These are phyloP conservation scores for Mariannaea elegans DNA, from an alignment of 2,329 filamentous ascomycete genomes.

Conservation along the genomic window DNA sequence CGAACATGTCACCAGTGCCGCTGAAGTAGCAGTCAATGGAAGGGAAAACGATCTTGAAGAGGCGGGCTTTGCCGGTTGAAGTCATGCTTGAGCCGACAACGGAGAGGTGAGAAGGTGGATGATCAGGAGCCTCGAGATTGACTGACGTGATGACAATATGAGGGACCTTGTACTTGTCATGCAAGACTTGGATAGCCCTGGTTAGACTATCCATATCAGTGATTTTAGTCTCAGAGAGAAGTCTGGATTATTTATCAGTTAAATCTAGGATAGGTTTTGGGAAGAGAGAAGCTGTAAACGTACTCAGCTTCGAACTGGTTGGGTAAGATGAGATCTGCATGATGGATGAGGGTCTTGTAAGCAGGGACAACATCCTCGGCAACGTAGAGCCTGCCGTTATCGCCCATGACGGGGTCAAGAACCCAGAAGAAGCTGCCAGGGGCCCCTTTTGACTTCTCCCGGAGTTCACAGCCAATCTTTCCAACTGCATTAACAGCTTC, in stretches of 20 bases:
- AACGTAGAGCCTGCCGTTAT: slow-evolving; percentile 92
- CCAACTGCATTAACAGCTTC: slow-evolving; percentile 86
- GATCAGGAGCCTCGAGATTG: slow-evolving; percentile 66
- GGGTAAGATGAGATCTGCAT: slow-evolving; percentile 91
- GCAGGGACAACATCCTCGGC: slow-evolving; percentile 90
- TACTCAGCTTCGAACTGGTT: slow-evolving; percentile 99
- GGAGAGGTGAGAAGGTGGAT: slow-evolving; percentile 64
- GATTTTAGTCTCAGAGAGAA: slow-evolving; percentile 87
- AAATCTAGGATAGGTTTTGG: background rate
- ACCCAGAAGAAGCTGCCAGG: slow-evolving; percentile 95
- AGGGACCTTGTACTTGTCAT: slow-evolving; percentile 78
- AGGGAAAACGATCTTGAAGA: slow-evolving; percentile 89
- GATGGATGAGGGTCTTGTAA: slow-evolving; percentile 80
- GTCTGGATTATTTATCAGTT: slow-evolving; percentile 56
- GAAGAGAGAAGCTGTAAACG: slow-evolving; percentile 43
- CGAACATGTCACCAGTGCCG: slow-evolving; percentile 98
- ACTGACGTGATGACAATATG: slow-evolving; percentile 95
- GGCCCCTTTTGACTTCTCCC: slow-evolving; percentile 66
- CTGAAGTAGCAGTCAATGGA: slow-evolving; percentile 93
- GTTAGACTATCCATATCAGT: slow-evolving; percentile 76
- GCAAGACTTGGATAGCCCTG: slow-evolving; percentile 78
- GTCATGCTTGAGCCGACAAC: slow-evolving; percentile 81
- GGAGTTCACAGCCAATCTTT: slow-evolving; percentile 82
- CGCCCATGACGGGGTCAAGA: slow-evolving; percentile 97
- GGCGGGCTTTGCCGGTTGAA: slow-evolving; percentile 71